Percentiles rank a stretch among this genome's conserved stretches.
Conservation (phyloP, 306 rosid species). For the Crataegus laevigata region DNA sequence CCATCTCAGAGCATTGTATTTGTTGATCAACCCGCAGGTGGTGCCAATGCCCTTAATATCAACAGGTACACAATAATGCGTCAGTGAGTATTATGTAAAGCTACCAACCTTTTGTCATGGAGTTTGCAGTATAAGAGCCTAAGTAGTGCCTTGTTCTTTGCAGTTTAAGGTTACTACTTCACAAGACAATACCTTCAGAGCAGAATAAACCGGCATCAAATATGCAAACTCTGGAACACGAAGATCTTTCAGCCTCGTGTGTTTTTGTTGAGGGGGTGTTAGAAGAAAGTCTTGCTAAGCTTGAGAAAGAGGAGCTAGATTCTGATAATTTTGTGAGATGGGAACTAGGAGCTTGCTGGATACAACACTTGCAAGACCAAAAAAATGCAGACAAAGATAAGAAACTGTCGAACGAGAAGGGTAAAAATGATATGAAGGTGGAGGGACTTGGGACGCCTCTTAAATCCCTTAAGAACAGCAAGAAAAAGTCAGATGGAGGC, state of each 20-base stretch:
- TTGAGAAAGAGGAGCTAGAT: conserved; percentile 58
- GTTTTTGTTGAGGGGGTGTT: conserved; percentile 61
- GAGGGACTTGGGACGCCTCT: conserved; percentile 98
- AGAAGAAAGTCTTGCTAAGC: conserved; percentile 64
- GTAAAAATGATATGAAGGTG: conserved; percentile 79
- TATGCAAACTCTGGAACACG: conserved; percentile 40
- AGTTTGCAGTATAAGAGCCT: background rate
- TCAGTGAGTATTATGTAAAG: background rate
- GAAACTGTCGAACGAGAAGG: conserved; percentile 59
- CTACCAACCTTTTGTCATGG: background rate
- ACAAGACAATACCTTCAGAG: conserved; percentile 52
- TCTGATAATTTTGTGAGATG: conserved; percentile 71
- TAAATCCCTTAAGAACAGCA: conserved; percentile 73
- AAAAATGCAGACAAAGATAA: conserved; percentile 76
- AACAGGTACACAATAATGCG: conserved; percentile 50
- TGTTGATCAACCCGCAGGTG: conserved; percentile 86
- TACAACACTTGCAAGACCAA: conserved; percentile 97
- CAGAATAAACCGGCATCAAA: conserved; percentile 37
- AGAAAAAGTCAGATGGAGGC: conserved; percentile 59
- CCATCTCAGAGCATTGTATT: conserved; percentile 52
- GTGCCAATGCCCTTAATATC: conserved; percentile 89
- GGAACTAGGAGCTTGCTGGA: conserved; percentile 99
- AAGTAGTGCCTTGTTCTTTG: conserved; percentile 22
- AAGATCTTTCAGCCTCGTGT: conserved; percentile 50
- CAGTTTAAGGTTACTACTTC: conserved; percentile 89